Base-by-base conservation (phyloP, 202 grass and related monocot species). In the Musa balbisiana region DNA sequence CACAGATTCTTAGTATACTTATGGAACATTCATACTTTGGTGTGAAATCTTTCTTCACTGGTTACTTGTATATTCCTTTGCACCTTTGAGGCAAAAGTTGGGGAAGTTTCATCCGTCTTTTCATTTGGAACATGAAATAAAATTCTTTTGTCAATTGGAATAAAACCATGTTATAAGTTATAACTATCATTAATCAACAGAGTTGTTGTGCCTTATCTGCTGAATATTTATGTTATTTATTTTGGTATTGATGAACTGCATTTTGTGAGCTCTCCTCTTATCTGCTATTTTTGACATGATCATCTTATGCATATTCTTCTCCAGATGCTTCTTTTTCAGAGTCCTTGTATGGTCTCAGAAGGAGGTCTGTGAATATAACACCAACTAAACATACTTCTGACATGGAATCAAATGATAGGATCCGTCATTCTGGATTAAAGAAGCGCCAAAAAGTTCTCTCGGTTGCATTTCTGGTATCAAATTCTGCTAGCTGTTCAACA, bases 271-370 rank as follows among this genome's bases (percentile, higher is more conserved):
- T 69, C 2, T 55, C n/a, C 72, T 25, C 73, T 14, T 71, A 65
- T 78, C 33, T 43, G 33, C 33, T 43, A 10, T 77, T 69, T 72
- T 51, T 67, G 25, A 16, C 23, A 64, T 65, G 23, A 52, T 51
- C 33, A 62, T 68, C 52, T 72, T 73, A 3, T 15, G 60, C 56
- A 78, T 20, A 80, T 76, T 82, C 20, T 65, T 53, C 84, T 91
- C 86, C 91, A 98, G 95, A 98, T 83, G 95, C 88, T 79, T 98
- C 95, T 73, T 98, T 98, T 80, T 90, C 95, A 3, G 95, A 98
- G 69, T 92, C 95, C 60, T 88, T 98, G 75, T 98, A 98, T 83
- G 95, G 95, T 81, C 85, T 98, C 59, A 89, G 88, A 78, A 86
- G 95, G 80, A 92, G 91, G 76, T 83, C 80, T 77, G 83, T 89